Evolutionary conservation across 768 basidiomycete genomes (phyloP).

Genomic region (Tylopilus rubrobrunneus): DNA sequence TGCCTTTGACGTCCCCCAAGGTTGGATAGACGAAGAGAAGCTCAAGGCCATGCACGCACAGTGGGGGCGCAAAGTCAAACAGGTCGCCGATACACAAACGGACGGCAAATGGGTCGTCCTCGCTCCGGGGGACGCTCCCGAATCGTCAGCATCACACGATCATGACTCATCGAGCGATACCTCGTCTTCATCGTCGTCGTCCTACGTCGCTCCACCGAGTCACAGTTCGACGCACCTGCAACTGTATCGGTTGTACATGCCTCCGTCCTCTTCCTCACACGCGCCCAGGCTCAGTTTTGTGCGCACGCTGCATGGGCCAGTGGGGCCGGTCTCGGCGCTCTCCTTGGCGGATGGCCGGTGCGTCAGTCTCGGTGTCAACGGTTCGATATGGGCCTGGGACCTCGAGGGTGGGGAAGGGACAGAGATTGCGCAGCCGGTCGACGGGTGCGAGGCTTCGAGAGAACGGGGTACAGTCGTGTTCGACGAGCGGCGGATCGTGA

Average conservation of each 20-base stretch:
- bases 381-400: slow-evolving; percentile 85
- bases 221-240: slow-evolving; percentile 58
- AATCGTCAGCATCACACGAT: slow-evolving; percentile 9
- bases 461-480: slow-evolving; percentile 52
- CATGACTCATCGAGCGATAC: slow-evolving; percentile 18
- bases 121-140: slow-evolving; percentile 50
- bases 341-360: slow-evolving; percentile 80
- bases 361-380: slow-evolving; percentile 67
- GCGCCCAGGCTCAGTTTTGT: slow-evolving; percentile 67
- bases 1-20: slow-evolving; percentile 66
- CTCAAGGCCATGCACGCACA: slow-evolving; percentile 65
- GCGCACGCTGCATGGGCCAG: slow-evolving; percentile 67
- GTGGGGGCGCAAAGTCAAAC: slow-evolving; percentile 69
- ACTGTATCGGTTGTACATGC: slow-evolving; percentile 69
- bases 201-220: slow-evolving; percentile 34
- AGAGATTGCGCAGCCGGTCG: slow-evolving; percentile 30
- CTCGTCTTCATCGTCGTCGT: slow-evolving; percentile 21
- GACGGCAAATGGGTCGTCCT: slow-evolving; percentile 86
- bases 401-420: slow-evolving; percentile 52
- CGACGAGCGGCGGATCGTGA: slow-evolving; percentile 73
- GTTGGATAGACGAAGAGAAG: slow-evolving; percentile 68
- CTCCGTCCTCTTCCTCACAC: slow-evolving; percentile 46
- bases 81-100: slow-evolving; percentile 71
- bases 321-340: slow-evolving; percentile 60
- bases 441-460: slow-evolving; percentile 32